Evolutionary conservation across 2,329 filamentous ascomycete genomes (phyloP).

Genomic region (Colletotrichum brevisporum): DNA sequence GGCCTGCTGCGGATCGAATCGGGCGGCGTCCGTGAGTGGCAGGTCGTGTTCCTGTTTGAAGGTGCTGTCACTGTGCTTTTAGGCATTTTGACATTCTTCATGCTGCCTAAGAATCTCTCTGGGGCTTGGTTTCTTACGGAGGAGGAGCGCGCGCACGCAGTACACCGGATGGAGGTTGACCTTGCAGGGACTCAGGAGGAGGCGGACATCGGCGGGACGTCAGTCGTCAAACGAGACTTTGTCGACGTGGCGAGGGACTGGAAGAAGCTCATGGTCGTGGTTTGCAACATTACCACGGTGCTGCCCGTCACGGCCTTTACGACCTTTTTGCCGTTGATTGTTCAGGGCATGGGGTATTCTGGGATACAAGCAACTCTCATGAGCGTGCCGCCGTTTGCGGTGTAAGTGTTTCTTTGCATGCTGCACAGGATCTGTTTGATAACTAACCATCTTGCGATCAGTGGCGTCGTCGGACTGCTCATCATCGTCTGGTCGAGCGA

Average conservation of each 20-base stretch:
- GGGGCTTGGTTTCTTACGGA: slow-evolving; percentile 1
- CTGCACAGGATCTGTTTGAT: background rate
- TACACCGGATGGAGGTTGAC: slow-evolving; percentile 15
- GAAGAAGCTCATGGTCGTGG: slow-evolving; percentile 14
- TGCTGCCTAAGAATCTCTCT: slow-evolving; percentile 41
- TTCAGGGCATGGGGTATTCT: slow-evolving; percentile 18
- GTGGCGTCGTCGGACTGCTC: slow-evolving; percentile 35
- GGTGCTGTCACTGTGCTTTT: slow-evolving; percentile 43
- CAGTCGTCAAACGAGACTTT: slow-evolving; percentile 2
- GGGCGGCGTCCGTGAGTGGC: slow-evolving; percentile 35
- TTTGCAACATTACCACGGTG: slow-evolving; percentile 23
- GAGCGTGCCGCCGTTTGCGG: slow-evolving; percentile 21
- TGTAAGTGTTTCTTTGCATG: slow-evolving; percentile 26
- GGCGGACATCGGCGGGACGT: background rate
- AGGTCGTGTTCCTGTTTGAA: slow-evolving; percentile 41
- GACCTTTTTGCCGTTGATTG: slow-evolving; percentile 15
- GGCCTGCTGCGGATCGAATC: slow-evolving; percentile 30
- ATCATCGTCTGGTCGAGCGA: slow-evolving; percentile 43
- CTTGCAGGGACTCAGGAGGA: slow-evolving; percentile 15
- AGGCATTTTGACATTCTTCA: slow-evolving; percentile 42
- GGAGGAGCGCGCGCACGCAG: slow-evolving; percentile 6
- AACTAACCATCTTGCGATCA: slow-evolving; percentile 24
- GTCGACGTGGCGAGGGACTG: slow-evolving; percentile 15
- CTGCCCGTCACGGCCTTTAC: slow-evolving; percentile 22
- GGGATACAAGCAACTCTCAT: slow-evolving; percentile 16